Evolutionary conservation across 768 basidiomycete species (phyloP).

Genomic region (Pleurotus platypus): DNA sequence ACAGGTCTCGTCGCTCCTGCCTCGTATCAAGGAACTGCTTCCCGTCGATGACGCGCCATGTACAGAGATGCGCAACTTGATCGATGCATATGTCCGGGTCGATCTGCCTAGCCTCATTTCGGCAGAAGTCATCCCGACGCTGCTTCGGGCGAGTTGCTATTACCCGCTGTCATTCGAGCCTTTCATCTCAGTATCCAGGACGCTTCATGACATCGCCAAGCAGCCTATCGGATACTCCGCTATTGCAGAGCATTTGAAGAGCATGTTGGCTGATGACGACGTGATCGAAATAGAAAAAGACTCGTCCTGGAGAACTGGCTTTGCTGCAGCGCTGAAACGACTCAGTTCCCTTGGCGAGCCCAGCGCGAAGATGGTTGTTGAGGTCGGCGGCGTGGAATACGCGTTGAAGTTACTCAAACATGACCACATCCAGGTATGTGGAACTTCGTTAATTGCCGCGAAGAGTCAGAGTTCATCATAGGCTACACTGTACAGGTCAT

Average conservation of each 20-base stretch:
- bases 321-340: constrained; percentile 14
- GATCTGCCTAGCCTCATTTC: not conserved
- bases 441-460: not conserved
- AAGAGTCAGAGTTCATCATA: not conserved
- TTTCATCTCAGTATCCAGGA: not conserved
- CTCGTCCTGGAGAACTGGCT: constrained; percentile 12
- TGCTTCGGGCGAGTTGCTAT: not conserved
- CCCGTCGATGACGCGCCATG: not conserved
- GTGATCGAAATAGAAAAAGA: constrained; percentile 13
- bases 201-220: not conserved
- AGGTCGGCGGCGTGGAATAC: constrained; percentile 16
- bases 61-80: not conserved
- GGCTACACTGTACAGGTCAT: not conserved
- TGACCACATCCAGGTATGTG: constrained; percentile 15
- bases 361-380: constrained; percentile 9
- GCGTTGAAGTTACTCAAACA: constrained; percentile 12
- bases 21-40: not conserved
- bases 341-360: constrained; percentile 8
- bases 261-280: constrained; percentile 9
- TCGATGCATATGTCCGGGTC: not conserved
- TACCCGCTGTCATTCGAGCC: not conserved
- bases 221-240: not conserved
- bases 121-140: not conserved
- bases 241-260: constrained; percentile 7
- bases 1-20: not conserved